phyloP scores from a whole-genome alignment of 345 rosid species.

The Salix arbutifolia region DNA sequence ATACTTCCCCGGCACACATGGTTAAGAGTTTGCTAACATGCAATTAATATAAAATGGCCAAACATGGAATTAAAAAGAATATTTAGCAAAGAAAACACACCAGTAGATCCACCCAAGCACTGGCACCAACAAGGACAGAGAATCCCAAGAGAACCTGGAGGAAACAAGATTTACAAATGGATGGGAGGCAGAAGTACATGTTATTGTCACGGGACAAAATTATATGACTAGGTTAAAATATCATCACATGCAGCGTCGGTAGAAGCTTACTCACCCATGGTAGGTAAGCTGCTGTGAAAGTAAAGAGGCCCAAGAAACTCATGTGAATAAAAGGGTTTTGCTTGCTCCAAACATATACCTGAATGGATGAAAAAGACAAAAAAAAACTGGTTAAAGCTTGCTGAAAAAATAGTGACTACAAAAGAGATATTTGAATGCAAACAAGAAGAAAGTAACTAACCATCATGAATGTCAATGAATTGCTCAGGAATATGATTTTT shows the following conservation, averaged over 20 bases:
- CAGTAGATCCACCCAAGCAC: conserved; percentile 96
- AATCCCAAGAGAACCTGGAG: conserved; percentile 89
- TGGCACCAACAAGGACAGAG: conserved; percentile 91
- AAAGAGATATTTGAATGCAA: conserved; percentile 2
- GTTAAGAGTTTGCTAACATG: not conserved
- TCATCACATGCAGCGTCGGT: not conserved
- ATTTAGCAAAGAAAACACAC: conserved; percentile 31
- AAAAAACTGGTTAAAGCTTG: not conserved
- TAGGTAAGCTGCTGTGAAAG: conserved; percentile 89
- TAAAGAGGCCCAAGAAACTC: conserved; percentile 96
- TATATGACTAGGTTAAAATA: not conserved
- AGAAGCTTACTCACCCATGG: conserved; percentile 73
- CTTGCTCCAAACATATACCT: conserved; percentile 99
- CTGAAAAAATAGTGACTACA: not conserved
- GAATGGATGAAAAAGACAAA: not conserved
- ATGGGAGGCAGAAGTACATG: not conserved
- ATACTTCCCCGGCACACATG: not conserved
- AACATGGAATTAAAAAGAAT: not conserved
- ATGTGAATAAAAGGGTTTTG: conserved; percentile 96
- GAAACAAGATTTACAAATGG: not conserved
- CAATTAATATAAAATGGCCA: not conserved
- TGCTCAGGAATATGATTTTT: conserved; percentile 91
- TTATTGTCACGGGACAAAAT: not conserved
- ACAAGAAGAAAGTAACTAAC: conserved; percentile 39
- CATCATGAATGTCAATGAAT: conserved; percentile 99